Evolutionary conservation across 352 stramenopile species (phyloP).

Genomic region (Thraustochytrium striatum): DNA sequence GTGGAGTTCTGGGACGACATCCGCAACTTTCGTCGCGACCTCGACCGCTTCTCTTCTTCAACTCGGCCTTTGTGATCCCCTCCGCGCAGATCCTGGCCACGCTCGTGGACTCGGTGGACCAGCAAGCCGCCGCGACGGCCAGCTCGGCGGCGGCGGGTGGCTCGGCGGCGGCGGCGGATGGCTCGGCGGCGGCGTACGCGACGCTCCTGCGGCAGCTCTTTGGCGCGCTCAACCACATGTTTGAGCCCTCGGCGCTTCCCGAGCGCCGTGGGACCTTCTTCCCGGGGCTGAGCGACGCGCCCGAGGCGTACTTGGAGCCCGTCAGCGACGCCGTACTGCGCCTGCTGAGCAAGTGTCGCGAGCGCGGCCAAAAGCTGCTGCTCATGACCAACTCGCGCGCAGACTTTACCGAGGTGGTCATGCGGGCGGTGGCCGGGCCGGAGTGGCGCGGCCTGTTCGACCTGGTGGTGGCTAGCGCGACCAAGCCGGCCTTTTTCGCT

Average conservation of each 20-base stretch:
- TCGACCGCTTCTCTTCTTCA: neutral
- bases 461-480: neutral
- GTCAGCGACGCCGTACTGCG: neutral
- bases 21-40: neutral
- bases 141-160: no score
- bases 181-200: neutral
- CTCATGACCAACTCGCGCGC: neutral
- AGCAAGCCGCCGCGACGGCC: no score
- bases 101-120: neutral
- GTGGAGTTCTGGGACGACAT: neutral
- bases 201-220: neutral
- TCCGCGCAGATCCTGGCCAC: neutral
- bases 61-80: neutral
- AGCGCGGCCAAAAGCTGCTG: neutral
- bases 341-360: neutral
- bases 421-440: neutral
- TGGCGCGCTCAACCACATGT: neutral
- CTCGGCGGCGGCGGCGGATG: neutral
- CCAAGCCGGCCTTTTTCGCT: neutral
- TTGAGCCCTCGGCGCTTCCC: neutral
- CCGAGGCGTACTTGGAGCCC: neutral
- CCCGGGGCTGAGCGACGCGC: neutral
- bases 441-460: neutral
- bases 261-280: neutral
- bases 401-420: neutral